phyloP scores from a whole-genome alignment of 306 rosid species.

The Cucumis cinereus region DNA sequence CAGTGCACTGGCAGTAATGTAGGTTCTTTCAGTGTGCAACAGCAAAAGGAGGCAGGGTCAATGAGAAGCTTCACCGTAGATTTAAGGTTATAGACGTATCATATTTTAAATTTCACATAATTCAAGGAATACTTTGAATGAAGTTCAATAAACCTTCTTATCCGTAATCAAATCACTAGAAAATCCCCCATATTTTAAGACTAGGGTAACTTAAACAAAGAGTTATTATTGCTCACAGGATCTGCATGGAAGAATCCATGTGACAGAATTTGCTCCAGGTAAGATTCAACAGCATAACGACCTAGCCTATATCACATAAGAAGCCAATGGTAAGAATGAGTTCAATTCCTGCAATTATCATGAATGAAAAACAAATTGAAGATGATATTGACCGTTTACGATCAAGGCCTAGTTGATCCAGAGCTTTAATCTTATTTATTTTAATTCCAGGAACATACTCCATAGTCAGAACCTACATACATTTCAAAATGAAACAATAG shows the following conservation, averaged over 20 bases:
- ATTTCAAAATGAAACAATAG: conserved; percentile 7
- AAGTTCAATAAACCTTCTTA: neutral
- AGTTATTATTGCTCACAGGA: conserved; percentile 51
- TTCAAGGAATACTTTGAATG: neutral
- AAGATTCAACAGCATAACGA: conserved; percentile 94
- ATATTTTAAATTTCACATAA: neutral
- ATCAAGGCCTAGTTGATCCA: conserved; percentile 95
- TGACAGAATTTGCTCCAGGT: conserved; percentile 92
- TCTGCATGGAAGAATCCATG: conserved; percentile 99
- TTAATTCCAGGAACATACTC: conserved; percentile 99
- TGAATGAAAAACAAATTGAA: conserved; percentile 2
- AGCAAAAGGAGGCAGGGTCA: neutral
- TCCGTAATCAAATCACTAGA: neutral
- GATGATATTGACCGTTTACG: conserved; percentile 51
- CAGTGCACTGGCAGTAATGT: neutral
- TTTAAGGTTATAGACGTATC: neutral
- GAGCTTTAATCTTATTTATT: conserved; percentile 86
- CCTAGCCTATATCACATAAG: conserved; percentile 50
- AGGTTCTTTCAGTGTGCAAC: neutral
- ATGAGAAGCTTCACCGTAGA: neutral
- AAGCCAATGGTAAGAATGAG: conserved; percentile 1
- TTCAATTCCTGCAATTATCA: neutral
- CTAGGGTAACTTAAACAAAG: neutral
- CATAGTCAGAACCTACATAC: conserved; percentile 81
- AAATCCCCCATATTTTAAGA: neutral